Evolutionary conservation across 768 basidiomycete genomes (phyloP).

Genomic region (Wakefieldia striispora): DNA sequence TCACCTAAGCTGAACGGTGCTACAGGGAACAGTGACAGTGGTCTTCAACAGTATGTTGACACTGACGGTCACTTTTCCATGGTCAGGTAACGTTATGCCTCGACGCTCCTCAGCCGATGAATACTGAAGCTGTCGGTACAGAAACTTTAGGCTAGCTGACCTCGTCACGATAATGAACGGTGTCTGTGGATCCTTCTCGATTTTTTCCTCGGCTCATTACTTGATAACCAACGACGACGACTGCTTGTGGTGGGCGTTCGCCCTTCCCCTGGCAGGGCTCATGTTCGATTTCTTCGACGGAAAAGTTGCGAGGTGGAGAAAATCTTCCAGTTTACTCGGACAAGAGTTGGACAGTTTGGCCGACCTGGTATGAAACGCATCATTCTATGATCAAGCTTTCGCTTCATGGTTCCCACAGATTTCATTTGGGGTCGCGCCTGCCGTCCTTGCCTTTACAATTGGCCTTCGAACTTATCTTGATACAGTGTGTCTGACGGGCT

Average conservation of each 20-base stretch:
- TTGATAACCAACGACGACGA: constrained; percentile 74
- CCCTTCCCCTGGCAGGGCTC: constrained; percentile 87
- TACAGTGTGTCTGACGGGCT: constrained; percentile 79
- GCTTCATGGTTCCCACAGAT: constrained; percentile 50
- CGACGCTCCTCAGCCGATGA: constrained; percentile 11
- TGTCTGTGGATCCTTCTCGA: constrained; percentile 93
- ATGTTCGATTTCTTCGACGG: constrained; percentile 98
- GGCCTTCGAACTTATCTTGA: constrained; percentile 92
- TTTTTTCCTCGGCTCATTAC: constrained; percentile 92
- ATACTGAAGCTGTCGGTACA: constrained; percentile 32
- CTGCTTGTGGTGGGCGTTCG: constrained; percentile 83
- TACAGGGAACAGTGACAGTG: constrained; percentile 25
- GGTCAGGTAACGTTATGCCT: constrained; percentile 63
- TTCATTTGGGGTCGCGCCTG: constrained; percentile 96
- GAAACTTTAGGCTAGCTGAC: constrained; percentile 97
- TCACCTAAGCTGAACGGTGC: constrained; percentile 26
- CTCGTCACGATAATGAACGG: constrained; percentile 99
- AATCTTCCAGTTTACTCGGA: constrained; percentile 91
- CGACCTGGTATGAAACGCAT: constrained; percentile 61
- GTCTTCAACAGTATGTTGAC: constrained; percentile 79
- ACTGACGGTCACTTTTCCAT: constrained; percentile 96
- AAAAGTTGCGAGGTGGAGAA: constrained; percentile 96
- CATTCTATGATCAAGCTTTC: not conserved
- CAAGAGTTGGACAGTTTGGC: constrained; percentile 98
- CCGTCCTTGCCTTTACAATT: constrained; percentile 86